Evolutionary conservation across 2,329 filamentous ascomycete species (phyloP).

Genomic region (Biscogniauxia marginata): DNA sequence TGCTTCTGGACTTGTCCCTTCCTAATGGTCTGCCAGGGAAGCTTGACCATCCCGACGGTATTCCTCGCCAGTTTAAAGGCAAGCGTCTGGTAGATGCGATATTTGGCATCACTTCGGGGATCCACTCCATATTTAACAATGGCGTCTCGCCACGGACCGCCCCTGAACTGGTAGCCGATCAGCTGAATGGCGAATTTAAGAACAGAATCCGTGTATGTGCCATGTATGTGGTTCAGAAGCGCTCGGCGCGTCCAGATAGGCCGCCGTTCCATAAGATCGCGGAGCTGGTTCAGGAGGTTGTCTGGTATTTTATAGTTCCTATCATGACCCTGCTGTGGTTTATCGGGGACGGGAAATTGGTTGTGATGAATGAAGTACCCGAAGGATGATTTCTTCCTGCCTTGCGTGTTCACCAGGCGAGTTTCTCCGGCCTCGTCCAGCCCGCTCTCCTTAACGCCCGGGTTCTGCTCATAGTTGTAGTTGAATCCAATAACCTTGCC

Average conservation of each 20-base stretch:
- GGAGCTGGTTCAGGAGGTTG: constrained; percentile 62
- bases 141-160: constrained; percentile 87
- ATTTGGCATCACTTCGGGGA: constrained; percentile 73
- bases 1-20: constrained; percentile 41
- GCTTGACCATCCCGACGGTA: constrained; percentile 44
- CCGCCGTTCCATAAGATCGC: constrained; percentile 65
- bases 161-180: constrained; percentile 87
- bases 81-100: constrained; percentile 83
- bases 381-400: constrained; percentile 53
- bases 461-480: constrained; percentile 83
- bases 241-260: constrained; percentile 87
- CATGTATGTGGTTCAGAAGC: constrained; percentile 68
- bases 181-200: constrained; percentile 79
- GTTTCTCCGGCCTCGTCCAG: constrained; percentile 52
- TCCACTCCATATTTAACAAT: constrained; percentile 85
- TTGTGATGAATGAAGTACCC: constrained; percentile 59
- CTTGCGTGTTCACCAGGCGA: constrained; percentile 56
- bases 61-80: constrained; percentile 72
- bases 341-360: constrained; percentile 59
- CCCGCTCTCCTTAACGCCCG: constrained; percentile 64
- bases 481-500: constrained; percentile 73
- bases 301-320: constrained; percentile 61
- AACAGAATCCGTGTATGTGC: constrained; percentile 51
- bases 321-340: constrained; percentile 60
- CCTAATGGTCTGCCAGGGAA: constrained; percentile 50